Evolutionary conservation across 441 rosid species (phyloP).

Genomic region (Pelargonium myrrhifolium): DNA sequence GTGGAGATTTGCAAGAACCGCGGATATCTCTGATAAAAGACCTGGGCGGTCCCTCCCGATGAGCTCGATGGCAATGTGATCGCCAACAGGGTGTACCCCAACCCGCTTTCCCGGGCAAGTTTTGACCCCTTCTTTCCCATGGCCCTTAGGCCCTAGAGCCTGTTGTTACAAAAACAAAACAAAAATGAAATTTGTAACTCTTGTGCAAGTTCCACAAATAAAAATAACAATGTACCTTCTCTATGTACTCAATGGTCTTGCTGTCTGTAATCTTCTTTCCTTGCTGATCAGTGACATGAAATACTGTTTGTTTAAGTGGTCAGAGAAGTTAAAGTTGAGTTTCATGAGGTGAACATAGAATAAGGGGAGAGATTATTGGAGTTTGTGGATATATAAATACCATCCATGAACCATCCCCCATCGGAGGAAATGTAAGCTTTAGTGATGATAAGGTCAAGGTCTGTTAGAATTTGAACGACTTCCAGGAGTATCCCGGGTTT

Average conservation of each 20-base stretch:
- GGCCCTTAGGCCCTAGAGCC: conserved; percentile 80
- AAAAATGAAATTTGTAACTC: background rate
- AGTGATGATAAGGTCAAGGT: conserved; percentile 72
- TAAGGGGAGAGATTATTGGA: too few relatives aligned
- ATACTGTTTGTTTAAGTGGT: conserved; percentile 36
- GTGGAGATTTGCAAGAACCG: conserved; percentile 67
- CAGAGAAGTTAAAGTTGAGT: background rate
- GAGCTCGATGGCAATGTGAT: conserved; percentile 80
- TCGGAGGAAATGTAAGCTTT: conserved; percentile 92
- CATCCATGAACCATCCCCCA: conserved; percentile 99
- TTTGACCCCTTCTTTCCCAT: conserved; percentile 39
- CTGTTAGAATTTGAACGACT: conserved; percentile 82
- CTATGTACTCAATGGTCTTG: conserved; percentile 69
- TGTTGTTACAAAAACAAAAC: conserved; percentile 12
- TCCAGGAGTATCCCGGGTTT: conserved; percentile 87
- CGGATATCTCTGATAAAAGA: conserved; percentile 72
- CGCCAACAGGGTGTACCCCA: conserved; percentile 71
- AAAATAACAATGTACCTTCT: conserved; percentile 42
- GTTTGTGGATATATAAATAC: conserved; percentile 28
- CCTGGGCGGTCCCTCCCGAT: conserved; percentile 85
- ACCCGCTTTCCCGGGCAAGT: conserved; percentile 57
- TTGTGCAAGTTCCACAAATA: background rate
- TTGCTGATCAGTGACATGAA: conserved; percentile 79
- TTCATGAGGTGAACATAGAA: too few relatives aligned
- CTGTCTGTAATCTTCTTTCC: conserved; percentile 69